Conservation (phyloP, 2,329 filamentous ascomycete genomes). For the Kalmusia sp. region DNA sequence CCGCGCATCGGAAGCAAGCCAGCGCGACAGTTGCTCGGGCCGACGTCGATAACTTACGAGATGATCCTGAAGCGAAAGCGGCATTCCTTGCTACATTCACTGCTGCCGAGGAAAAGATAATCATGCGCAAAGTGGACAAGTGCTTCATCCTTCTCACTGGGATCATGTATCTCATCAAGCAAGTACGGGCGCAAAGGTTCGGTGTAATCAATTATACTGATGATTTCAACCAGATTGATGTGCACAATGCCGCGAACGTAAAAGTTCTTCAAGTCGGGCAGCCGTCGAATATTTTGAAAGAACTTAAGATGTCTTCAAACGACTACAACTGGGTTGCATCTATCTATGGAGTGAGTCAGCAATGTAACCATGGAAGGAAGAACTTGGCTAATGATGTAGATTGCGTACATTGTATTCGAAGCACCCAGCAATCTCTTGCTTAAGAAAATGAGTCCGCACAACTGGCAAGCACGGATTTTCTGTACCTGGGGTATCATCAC, state of each 20-base stretch:
- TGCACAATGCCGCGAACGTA: slow-evolving; percentile 30
- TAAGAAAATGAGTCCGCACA: slow-evolving; percentile 44
- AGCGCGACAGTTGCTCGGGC: slow-evolving; percentile 18
- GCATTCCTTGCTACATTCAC: slow-evolving; percentile 28
- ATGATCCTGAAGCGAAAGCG: slow-evolving; percentile 28
- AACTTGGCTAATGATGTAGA: slow-evolving; percentile 12
- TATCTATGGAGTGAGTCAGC: slow-evolving; percentile 23
- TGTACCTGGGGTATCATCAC: slow-evolving; percentile 33
- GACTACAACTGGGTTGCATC: slow-evolving; percentile 34
- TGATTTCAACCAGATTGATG: slow-evolving; percentile 23
- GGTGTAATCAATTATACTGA: background rate
- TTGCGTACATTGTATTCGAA: slow-evolving; percentile 32
- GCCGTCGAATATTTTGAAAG: slow-evolving; percentile 25
- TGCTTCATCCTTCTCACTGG: slow-evolving; percentile 28
- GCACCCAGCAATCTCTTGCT: slow-evolving; percentile 46
- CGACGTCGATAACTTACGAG: slow-evolving; percentile 21
- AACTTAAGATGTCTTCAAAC: slow-evolving; percentile 28
- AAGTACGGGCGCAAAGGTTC: no score
- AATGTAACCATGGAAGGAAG: no score
- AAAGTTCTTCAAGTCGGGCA: slow-evolving; percentile 30
- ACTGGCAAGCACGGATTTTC: slow-evolving; percentile 45
- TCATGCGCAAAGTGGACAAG: slow-evolving; percentile 32
- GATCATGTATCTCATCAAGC: slow-evolving; percentile 33
- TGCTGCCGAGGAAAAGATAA: slow-evolving; percentile 27
- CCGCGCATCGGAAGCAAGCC: slow-evolving; percentile 15